Conservation (phyloP, 345 rosid species). For the Acer campestre region DNA sequence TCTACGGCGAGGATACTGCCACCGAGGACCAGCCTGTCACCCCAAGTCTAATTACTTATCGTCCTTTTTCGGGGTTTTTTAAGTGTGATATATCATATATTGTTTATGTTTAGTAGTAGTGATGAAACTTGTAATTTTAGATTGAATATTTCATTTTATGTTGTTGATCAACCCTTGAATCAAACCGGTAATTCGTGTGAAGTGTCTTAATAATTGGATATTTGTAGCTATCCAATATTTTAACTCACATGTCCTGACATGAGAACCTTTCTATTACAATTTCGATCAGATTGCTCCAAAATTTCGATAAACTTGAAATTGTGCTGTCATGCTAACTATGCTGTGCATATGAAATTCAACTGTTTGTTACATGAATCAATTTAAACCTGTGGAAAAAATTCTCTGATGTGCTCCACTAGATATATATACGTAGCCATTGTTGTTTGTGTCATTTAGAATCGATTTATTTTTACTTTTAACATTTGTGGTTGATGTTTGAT, state of each 20-base stretch:
- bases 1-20: constrained; percentile 71
- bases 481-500: no score
- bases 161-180: no score
- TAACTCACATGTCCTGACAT: not conserved
- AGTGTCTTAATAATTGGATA: not conserved
- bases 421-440: not conserved
- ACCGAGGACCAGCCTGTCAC: constrained; percentile 75
- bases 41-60: constrained; percentile 26
- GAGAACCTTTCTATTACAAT: not conserved
- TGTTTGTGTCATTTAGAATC: not conserved
- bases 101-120: no score
- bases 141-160: not conserved
- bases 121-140: no score
- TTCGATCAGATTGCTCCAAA: not conserved
- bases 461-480: not conserved
- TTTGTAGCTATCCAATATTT: not conserved
- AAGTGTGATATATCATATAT: no score
- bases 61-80: not conserved
- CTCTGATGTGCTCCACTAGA: no score
- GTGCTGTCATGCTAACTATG: not conserved
- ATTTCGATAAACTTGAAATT: not conserved
- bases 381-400: not conserved
- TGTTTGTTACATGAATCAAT: not conserved
- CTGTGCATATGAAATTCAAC: not conserved
- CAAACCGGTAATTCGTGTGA: no score